Evolutionary conservation across 2,329 filamentous ascomycete genomes (phyloP).

Genomic region (Biscogniauxia mediterranea): DNA sequence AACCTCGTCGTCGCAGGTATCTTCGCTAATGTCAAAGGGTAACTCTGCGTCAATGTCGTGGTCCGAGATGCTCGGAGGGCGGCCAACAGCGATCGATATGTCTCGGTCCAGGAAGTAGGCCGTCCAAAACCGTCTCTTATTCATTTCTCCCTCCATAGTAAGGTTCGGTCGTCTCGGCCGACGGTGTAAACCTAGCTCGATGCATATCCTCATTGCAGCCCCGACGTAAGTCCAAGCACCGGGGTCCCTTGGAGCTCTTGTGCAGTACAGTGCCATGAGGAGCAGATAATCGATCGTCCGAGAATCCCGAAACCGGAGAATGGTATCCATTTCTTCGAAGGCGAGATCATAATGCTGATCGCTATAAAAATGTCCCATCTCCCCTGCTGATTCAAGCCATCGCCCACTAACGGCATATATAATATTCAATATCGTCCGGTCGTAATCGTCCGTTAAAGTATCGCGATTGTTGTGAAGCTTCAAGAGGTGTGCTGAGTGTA

Average conservation of each 20-base stretch:
- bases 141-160: constrained; percentile 29
- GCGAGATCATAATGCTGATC: constrained; percentile 31
- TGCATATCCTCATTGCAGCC: constrained; percentile 28
- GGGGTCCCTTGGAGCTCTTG: constrained; percentile 29
- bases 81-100: constrained; percentile 30
- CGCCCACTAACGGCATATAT: constrained; percentile 31
- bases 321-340: constrained; percentile 28
- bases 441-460: constrained; percentile 25
- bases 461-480: constrained; percentile 29
- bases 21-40: constrained; percentile 29
- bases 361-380: constrained; percentile 32
- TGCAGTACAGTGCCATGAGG: constrained; percentile 33
- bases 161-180: constrained; percentile 23
- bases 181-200: constrained; percentile 31
- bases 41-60: constrained; percentile 32
- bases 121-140: constrained; percentile 32
- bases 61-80: constrained; percentile 31
- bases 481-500: constrained; percentile 26
- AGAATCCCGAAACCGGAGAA: constrained; percentile 27
- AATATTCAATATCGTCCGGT: constrained; percentile 28
- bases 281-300: constrained; percentile 31
- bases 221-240: constrained; percentile 33
- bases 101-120: constrained; percentile 32
- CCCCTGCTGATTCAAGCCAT: constrained; percentile 33
- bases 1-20: constrained; percentile 23